These are phyloP conservation scores for Flaveria robusta DNA, from an alignment of 129 eudicot genomes.

Conservation along the genomic window DNA sequence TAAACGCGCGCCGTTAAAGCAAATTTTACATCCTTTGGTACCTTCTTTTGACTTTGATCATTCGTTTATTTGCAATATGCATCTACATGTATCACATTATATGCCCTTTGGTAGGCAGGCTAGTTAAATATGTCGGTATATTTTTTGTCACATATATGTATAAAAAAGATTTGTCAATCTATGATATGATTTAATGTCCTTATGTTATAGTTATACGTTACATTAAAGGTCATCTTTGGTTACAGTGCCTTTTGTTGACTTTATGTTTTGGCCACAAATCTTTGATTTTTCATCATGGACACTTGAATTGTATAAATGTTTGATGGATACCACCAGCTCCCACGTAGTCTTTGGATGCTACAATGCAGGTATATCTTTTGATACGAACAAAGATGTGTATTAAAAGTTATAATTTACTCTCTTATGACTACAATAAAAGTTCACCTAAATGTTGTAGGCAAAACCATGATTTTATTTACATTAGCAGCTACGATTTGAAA, in stretches of 20 bases:
- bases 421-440: too few relatives aligned
- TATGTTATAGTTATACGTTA: neutral
- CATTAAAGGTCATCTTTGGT: neutral
- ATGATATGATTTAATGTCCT: neutral
- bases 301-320: too few relatives aligned
- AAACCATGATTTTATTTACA: neutral
- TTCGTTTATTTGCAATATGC: constrained; percentile 24
- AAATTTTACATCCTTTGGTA: neutral
- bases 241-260: too few relatives aligned
- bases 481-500: too few relatives aligned
- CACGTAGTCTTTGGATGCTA: too few relatives aligned
- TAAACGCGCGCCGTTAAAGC: neutral
- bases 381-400: too few relatives aligned
- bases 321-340: too few relatives aligned
- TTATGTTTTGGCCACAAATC: too few relatives aligned
- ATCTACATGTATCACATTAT: constrained; percentile 18
- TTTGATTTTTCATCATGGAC: too few relatives aligned
- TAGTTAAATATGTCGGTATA: constrained; percentile 3
- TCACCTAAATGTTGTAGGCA: neutral
- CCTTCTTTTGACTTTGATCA: constrained; percentile 16
- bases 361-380: too few relatives aligned
- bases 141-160: constrained; percentile 5
- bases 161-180: constrained; percentile 5
- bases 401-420: too few relatives aligned
- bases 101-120: neutral